Base-by-base conservation (phyloP, 768 basidiomycete species). In the Crucibulum laeve region DNA sequence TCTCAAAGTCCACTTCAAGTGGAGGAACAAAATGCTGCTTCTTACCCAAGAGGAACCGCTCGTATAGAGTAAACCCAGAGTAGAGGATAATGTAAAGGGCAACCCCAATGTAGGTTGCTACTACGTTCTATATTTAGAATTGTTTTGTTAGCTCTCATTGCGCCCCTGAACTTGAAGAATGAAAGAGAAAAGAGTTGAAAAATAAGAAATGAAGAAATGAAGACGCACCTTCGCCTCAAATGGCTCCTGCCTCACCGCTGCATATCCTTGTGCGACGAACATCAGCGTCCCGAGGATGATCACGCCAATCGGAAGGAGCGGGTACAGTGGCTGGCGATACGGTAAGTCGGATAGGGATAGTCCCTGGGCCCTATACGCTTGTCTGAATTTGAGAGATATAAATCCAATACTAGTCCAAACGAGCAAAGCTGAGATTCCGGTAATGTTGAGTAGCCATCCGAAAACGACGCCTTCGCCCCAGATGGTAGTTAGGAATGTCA, bases 351-450 rank as follows among this genome's bases (percentile, higher is more conserved):
- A 58, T 6, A 80, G 59, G 1, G 60, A 53, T 44, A 74, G 68
- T 15, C 74, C 74, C 38, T 80, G 80, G 0, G 70, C 71, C 34
- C 54, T 59, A 66, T 79, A 85, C 3, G 80, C 83, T n/a, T 56
- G 52, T 18, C 82, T 73, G 67, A 87, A 86, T 23, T 82, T 77
- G 25, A 84, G 55, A 4, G 73, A 77, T 25, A 77, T 78, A 24
- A 67, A 14, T 6, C 71, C 73, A 46, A 83, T 78, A 22, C 76
- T 72, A 19, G 71, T 74, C 83, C 84, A 87, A 32, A 82, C 80
- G 46, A 86, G 71, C 38, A 87, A 64, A 1, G 80, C 78, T 1
- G 78, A 82, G 35, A 86, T 78, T 32, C 84, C 82, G 5, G 78
- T 79, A 40, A 84, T 63, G 50, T 82, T 79, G 39, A 82, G 62